Evolutionary conservation across 192 early-diverging fungal species (phyloP).

Genomic region (Backusella tarrabulga): DNA sequence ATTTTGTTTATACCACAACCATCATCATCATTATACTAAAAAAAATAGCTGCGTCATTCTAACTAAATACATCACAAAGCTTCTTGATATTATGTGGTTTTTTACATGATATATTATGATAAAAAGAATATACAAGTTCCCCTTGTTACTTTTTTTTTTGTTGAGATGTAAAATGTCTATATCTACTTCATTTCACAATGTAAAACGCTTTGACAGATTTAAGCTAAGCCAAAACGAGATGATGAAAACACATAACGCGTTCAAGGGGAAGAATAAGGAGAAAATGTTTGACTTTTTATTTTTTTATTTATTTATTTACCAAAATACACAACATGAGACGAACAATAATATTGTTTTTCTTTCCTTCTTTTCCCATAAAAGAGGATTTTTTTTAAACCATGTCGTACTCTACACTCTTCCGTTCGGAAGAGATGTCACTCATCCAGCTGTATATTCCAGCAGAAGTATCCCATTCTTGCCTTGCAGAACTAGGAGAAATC

Average conservation of each 20-base stretch:
- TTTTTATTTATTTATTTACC: neutral
- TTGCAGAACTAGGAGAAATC: slow-evolving; percentile 91
- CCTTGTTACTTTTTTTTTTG: neutral
- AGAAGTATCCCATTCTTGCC: slow-evolving; percentile 89
- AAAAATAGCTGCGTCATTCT: neutral
- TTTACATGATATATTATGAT: neutral
- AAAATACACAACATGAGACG: neutral
- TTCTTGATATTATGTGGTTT: neutral
- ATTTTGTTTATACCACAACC: neutral
- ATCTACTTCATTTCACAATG: neutral
- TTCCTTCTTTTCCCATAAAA: neutral
- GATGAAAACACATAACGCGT: neutral
- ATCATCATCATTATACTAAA: neutral
- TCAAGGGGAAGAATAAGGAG: neutral
- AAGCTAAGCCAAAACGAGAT: neutral
- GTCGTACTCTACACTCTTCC: slow-evolving; percentile 62
- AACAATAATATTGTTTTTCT: neutral
- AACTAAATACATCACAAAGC: neutral
- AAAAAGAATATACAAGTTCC: neutral
- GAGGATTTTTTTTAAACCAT: slow-evolving; percentile 22
- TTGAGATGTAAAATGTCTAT: neutral
- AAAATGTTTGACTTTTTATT: neutral
- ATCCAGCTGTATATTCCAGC: slow-evolving; percentile 94
- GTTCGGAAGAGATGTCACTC: slow-evolving; percentile 94
- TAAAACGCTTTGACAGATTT: neutral